A percentile compares a stretch with the other conserved stretches of the same genome.
Evolutionary conservation across 2,329 filamentous ascomycete genomes (phyloP).

Genomic region (Paracamarosporium sp.): DNA sequence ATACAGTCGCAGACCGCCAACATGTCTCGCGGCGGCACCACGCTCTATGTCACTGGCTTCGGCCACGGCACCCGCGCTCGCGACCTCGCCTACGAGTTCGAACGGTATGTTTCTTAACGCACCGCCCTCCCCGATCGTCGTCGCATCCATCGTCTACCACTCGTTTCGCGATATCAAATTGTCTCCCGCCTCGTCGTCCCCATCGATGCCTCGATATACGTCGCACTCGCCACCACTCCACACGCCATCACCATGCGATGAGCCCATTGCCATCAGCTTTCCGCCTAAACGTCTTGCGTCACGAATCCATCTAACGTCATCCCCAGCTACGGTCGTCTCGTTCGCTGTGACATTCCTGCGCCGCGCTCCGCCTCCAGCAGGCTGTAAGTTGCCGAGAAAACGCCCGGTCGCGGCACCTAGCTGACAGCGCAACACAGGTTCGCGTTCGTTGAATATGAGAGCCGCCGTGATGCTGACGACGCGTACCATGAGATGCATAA

Average conservation of each 20-base stretch:
- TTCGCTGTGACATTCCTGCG: constrained; percentile 97
- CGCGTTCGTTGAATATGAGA: constrained; percentile 99
- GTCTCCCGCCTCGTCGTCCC: constrained; percentile 19
- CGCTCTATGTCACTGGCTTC: constrained; percentile 98
- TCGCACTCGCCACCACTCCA: constrained; percentile 24
- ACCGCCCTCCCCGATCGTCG: constrained; percentile 42
- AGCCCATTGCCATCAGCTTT: constrained; percentile 42
- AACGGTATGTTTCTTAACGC: constrained; percentile 87
- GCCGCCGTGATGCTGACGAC: constrained; percentile 96
- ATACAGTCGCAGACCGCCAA: constrained; percentile 19
- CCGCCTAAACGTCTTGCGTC: constrained; percentile 28
- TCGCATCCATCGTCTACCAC: constrained; percentile 30
- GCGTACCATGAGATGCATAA: constrained; percentile 99
- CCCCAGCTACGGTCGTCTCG: constrained; percentile 89
- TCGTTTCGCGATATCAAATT: constrained; percentile 13
- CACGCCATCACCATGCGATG: constrained; percentile 48
- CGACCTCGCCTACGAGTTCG: constrained; percentile 99
- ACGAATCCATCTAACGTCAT: constrained; percentile 54
- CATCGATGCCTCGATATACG: constrained; percentile 20
- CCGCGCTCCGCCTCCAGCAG: constrained; percentile 91
- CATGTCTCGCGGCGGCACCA: constrained; percentile 94
- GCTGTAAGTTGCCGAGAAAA: constrained; percentile 74
- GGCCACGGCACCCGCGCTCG: constrained; percentile 97
- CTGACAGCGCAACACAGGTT: constrained; percentile 64
- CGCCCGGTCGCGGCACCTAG: not conserved